phyloP scores from a whole-genome alignment of 257 asterid species.

The Przewalskia tangutica region DNA sequence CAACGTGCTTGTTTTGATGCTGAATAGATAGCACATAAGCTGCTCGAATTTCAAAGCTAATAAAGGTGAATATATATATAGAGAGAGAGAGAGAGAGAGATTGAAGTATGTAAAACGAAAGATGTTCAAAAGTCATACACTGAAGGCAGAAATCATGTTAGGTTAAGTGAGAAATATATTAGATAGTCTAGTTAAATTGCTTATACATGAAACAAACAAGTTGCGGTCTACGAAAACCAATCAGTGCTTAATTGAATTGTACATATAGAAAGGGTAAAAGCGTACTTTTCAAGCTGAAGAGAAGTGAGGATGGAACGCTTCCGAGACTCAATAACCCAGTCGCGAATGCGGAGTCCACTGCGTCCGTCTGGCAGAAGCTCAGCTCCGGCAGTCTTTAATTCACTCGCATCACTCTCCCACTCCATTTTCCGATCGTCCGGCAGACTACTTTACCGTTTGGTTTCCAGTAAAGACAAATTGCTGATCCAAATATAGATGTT shows the following conservation, averaged over 20 bases:
- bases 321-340: constrained; percentile 79
- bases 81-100: no score
- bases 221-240: not conserved
- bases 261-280: not conserved
- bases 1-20: not conserved
- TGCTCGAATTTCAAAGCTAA: not conserved
- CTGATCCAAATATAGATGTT: not conserved
- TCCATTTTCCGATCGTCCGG: constrained; percentile 17
- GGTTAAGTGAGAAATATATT: no score
- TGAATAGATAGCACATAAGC: not conserved
- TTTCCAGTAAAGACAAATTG: not conserved
- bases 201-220: not conserved
- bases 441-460: not conserved
- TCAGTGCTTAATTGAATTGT: not conserved
- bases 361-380: constrained; percentile 32
- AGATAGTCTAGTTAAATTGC: not conserved
- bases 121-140: no score
- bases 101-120: no score
- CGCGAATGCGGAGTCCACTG: constrained; percentile 27
- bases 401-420: constrained; percentile 31
- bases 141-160: no score
- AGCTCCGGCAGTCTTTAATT: constrained; percentile 34
- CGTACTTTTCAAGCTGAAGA: constrained; percentile 53
- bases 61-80: not conserved
- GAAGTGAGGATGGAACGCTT: constrained; percentile 79